Conservation (phyloP, 139 green algal species). For the Spirogloea muscicola region DNA sequence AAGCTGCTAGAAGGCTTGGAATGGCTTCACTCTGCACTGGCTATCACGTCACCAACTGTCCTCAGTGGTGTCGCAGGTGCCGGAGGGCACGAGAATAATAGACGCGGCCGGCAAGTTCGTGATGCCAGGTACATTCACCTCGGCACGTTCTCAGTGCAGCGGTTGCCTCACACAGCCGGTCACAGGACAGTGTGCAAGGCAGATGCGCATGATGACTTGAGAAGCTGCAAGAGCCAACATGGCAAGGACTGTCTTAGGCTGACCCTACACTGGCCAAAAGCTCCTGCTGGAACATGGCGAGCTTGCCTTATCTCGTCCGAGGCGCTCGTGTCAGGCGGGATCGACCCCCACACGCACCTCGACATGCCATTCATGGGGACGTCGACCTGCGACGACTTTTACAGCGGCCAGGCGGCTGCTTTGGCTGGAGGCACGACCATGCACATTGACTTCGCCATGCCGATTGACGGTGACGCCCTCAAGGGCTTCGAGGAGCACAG, state of each 20-base stretch:
- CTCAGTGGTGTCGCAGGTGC: conserved; percentile 28
- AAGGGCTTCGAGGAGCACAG: conserved; percentile 15
- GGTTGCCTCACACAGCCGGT: background rate
- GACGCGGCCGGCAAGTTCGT: conserved; percentile 76
- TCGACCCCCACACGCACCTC: conserved; percentile 96
- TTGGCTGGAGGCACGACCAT: conserved; percentile 92
- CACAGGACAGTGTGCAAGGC: too few species aligned
- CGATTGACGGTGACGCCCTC: conserved; percentile 66
- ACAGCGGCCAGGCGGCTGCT: conserved; percentile 63
- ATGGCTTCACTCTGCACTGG: too few species aligned
- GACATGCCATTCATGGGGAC: conserved; percentile 92
- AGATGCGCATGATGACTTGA: too few species aligned
- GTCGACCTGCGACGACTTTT: conserved; percentile 75
- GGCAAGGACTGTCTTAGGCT: background rate
- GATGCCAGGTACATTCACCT: conserved; percentile 61
- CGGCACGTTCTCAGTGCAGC: background rate
- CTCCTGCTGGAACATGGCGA: background rate
- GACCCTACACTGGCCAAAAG: background rate
- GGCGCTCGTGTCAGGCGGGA: conserved; percentile 67
- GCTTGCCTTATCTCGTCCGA: background rate
- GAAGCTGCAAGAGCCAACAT: too few species aligned
- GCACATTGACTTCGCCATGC: conserved; percentile 95
- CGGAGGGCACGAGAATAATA: conserved; percentile 55
- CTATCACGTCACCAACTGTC: too few species aligned
- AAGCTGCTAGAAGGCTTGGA: background rate